These are phyloP conservation scores for Geranium incanum DNA, from an alignment of 441 rosid genomes.

Conservation along the genomic window DNA sequence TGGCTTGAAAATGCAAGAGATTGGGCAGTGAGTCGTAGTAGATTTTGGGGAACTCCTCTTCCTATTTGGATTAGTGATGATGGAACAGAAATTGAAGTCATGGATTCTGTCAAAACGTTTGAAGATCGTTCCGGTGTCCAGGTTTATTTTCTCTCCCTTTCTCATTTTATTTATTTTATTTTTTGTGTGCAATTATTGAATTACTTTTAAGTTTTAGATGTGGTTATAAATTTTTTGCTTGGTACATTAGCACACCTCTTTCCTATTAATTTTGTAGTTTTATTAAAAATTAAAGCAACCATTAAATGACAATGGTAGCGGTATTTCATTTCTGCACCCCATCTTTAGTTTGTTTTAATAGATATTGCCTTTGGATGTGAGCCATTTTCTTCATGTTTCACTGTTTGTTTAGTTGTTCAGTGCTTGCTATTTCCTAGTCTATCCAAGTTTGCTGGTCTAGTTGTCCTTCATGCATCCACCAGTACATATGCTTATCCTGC, in stretches of 20 bases:
- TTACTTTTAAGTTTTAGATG: not conserved
- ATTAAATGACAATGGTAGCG: not conserved
- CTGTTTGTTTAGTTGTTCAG: not conserved
- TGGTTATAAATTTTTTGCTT: not conserved
- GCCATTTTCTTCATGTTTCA: not conserved
- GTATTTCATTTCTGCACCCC: not conserved
- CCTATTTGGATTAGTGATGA: slow-evolving; percentile 91
- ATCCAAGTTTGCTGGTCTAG: not conserved
- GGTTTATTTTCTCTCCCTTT: slow-evolving; percentile 39
- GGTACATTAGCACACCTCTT: not conserved
- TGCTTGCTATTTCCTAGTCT: not conserved
- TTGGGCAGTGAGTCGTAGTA: slow-evolving; percentile 97
- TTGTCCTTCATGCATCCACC: not conserved
- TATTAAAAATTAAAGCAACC: not conserved
- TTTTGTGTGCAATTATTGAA: not conserved
- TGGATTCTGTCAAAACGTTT: slow-evolving; percentile 80
- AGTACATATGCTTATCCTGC: not conserved
- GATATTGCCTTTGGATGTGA: not conserved
- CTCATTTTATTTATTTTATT: slow-evolving; percentile 6
- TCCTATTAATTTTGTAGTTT: not conserved
- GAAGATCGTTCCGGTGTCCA: slow-evolving; percentile 84
- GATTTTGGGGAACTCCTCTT: slow-evolving; percentile 99
- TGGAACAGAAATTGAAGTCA: slow-evolving; percentile 62
- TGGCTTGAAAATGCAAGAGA: slow-evolving; percentile 99
- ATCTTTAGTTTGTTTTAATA: not conserved